Evolutionary conservation across 83 land plant species (phyloP).

Genomic region (Picea abies): DNA sequence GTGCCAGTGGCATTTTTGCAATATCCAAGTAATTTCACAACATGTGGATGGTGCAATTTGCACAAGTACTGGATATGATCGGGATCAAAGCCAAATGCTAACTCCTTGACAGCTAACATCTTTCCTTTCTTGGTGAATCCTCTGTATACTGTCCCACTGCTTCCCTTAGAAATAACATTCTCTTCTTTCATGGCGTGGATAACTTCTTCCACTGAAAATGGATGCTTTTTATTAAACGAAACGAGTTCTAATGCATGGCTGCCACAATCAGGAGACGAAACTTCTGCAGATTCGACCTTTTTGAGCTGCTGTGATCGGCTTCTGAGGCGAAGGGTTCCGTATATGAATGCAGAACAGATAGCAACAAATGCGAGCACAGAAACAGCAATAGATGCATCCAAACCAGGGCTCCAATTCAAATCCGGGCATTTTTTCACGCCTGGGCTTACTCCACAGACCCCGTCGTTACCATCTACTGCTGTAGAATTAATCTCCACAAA

Average conservation of each 20-base stretch:
- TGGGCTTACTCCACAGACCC: conserved; percentile 22
- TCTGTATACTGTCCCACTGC: conserved; percentile 18
- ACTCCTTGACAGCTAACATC: conserved; percentile 29
- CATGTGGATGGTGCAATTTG: conserved; percentile 31
- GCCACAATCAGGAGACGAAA: conserved; percentile 27
- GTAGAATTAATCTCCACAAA: conserved; percentile 45
- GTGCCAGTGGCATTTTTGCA: conserved; percentile 28
- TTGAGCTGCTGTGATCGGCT: conserved; percentile 17
- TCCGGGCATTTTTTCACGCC: conserved; percentile 41
- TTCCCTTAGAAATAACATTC: conserved; percentile 27
- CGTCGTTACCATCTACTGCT: conserved; percentile 42
- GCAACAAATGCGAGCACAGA: not conserved
- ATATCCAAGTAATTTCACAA: conserved; percentile 33
- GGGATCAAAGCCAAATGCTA: not conserved
- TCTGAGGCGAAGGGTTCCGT: conserved; percentile 7
- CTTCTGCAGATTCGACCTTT: conserved; percentile 36
- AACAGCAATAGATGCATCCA: conserved; percentile 2
- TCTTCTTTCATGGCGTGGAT: conserved; percentile 23
- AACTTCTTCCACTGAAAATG: conserved; percentile 24
- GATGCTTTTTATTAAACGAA: conserved; percentile 3
- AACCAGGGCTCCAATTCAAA: conserved; percentile 15
- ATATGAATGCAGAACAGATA: not conserved
- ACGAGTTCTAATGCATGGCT: conserved; percentile 20
- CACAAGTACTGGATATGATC: conserved; percentile 19
- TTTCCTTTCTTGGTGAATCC: conserved; percentile 13